phyloP scores from a whole-genome alignment of 2,329 filamentous ascomycete species.

The Hypoxylon sp. region DNA sequence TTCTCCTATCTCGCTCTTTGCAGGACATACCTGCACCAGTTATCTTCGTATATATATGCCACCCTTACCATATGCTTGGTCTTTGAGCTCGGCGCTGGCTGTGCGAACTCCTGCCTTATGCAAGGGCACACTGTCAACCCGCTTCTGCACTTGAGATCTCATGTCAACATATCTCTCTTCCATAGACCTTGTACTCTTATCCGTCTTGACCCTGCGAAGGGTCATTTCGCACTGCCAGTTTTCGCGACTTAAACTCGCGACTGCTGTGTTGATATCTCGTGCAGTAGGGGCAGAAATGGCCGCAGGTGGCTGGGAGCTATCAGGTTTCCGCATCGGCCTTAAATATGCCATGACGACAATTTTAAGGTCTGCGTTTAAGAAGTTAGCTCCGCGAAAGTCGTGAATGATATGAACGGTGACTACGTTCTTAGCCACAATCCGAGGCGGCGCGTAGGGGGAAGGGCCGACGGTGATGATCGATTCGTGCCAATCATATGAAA shows the following conservation, averaged over 20 bases:
- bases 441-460: slow-evolving; percentile 61
- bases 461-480: slow-evolving; percentile 71
- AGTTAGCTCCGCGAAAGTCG: slow-evolving; percentile 61
- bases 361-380: slow-evolving; percentile 63
- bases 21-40: slow-evolving; percentile 16
- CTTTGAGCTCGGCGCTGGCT: slow-evolving; percentile 61
- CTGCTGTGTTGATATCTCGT: slow-evolving; percentile 60
- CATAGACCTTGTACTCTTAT: slow-evolving; percentile 60
- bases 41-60: slow-evolving; percentile 64
- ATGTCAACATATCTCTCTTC: slow-evolving; percentile 64
- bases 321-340: slow-evolving; percentile 55
- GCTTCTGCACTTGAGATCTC: slow-evolving; percentile 65
- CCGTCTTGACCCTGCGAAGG: slow-evolving; percentile 57
- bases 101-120: slow-evolving; percentile 72
- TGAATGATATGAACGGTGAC: slow-evolving; percentile 69
- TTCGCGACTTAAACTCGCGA: slow-evolving; percentile 63
- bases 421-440: slow-evolving; percentile 64
- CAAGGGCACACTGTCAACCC: slow-evolving; percentile 71
- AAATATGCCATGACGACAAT: slow-evolving; percentile 74
- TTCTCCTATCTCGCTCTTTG: neutral
- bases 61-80: slow-evolving; percentile 65
- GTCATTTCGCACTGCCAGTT: slow-evolving; percentile 62
- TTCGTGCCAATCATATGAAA: slow-evolving; percentile 68
- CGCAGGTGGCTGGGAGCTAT: slow-evolving; percentile 39
- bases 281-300: slow-evolving; percentile 53